phyloP scores from a whole-genome alignment of 805 yeast species.

The Teunomyces gatunensis region DNA sequence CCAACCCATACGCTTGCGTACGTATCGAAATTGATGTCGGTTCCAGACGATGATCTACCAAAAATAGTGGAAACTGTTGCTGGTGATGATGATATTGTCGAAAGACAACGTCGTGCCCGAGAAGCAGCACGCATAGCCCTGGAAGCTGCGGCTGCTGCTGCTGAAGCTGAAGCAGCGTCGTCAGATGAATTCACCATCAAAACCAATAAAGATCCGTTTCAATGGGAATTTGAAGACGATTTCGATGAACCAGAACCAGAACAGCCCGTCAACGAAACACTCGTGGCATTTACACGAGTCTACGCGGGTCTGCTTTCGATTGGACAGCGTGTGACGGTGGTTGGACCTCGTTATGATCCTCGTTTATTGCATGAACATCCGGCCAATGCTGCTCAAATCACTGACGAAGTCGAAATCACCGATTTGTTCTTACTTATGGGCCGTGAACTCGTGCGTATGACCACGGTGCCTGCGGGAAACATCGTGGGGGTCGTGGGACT shows the following conservation, averaged over 20 bases:
- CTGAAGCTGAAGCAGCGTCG: no score
- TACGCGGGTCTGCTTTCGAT: conserved; percentile 78
- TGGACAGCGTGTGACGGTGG: conserved; percentile 72
- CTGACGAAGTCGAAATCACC: conserved; percentile 48
- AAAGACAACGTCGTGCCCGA: conserved; percentile 62
- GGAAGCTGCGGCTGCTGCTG: conserved; percentile 34
- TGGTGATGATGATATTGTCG: conserved; percentile 25
- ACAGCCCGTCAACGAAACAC: conserved; percentile 56
- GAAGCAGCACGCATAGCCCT: conserved; percentile 69
- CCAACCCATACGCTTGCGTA: conserved; percentile 60
- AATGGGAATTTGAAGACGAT: conserved; percentile 51
- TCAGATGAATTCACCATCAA: conserved; percentile 7
- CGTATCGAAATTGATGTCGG: conserved; percentile 84
- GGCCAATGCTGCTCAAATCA: no score
- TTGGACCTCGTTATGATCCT: conserved; percentile 89
- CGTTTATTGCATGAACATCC: neutral
- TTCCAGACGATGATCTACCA: conserved; percentile 82
- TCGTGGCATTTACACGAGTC: conserved; percentile 85
- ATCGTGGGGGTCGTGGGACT: conserved; percentile 93
- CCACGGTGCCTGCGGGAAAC: conserved; percentile 88
- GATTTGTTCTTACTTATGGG: conserved; percentile 89
- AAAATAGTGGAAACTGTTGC: no score
- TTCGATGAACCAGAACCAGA: conserved; percentile 36
- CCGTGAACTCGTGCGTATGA: conserved; percentile 73
- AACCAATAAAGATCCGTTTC: conserved; percentile 35